Base-by-base conservation (phyloP, 805 yeast species). In the Nakazawaea pomicola region DNA sequence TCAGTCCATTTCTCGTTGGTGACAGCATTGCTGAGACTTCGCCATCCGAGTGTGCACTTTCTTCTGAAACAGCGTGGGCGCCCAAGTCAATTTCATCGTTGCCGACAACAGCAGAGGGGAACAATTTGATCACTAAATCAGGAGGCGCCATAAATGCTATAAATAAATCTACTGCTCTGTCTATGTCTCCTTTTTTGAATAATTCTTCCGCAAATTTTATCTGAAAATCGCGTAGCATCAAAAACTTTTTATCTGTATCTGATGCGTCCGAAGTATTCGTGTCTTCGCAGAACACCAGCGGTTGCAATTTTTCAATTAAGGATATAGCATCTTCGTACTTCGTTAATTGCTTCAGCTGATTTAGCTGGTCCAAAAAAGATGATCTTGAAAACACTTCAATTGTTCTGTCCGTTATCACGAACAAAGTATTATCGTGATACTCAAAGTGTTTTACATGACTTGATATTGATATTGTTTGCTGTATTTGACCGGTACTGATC, bases 71-170 rank as follows among this genome's bases (percentile, higher is more conserved):
- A 23, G 10, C 10, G 7, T 8, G 25, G 25, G 29, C 18, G 14
- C 24, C 18, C 32, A 31, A 31, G 24, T 35, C 36, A 35, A 29
- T 25, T 19, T 12, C 20, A 15, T 21, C 14, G 6, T 31, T 20
- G 5, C 24, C 41, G 30, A 15, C 36, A 7, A 60, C 20, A 2
- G 40, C 23, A 3, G 30, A 24, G 1, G 86, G 83, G 39, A 72
- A 68, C 20, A 74, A 55, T 3, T 56, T 47, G 2, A 80, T 60
- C 0, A 81, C 74, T 4, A 61, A 52, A 28, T 71, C 66, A 0
- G 88, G 88, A 1, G 82, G 73, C 0, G 87, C 84, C 52, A 79
- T 60, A 40, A 65, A 77, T 19, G 72, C 72, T 4, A 69, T 68
- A 40, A 80, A 78, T 14, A 68, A 28, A 38, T 55, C 49, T 57